phyloP scores from a whole-genome alignment of 2,329 filamentous ascomycete species.

The Stagonosporopsis cucurbitacearum region DNA sequence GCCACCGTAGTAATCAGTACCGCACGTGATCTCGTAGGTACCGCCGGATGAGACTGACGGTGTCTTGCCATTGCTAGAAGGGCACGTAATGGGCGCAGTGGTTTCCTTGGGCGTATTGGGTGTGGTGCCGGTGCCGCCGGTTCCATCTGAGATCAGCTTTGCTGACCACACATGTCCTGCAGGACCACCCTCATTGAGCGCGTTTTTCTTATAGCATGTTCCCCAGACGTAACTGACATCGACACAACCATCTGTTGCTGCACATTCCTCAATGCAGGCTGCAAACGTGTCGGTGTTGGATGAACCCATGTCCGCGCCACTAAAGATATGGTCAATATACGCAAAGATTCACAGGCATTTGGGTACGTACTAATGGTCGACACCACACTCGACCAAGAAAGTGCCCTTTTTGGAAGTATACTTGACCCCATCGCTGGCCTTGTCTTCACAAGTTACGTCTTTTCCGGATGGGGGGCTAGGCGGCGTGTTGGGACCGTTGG shows the following conservation, averaged over 20 bases:
- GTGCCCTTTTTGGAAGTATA: slow-evolving; percentile 13
- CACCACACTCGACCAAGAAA: slow-evolving; percentile 13
- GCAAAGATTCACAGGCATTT: too few species aligned
- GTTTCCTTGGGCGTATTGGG: neutral
- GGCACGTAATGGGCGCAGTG: slow-evolving; percentile 5
- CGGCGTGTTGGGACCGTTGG: neutral
- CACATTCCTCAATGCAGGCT: slow-evolving; percentile 15
- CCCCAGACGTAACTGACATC: slow-evolving; percentile 14
- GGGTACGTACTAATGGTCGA: slow-evolving; percentile 8
- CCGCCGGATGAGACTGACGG: slow-evolving; percentile 9
- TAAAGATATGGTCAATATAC: neutral
- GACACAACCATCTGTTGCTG: slow-evolving; percentile 11
- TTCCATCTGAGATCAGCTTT: slow-evolving; percentile 3
- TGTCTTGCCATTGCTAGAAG: slow-evolving; percentile 10
- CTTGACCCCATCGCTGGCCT: slow-evolving; percentile 12
- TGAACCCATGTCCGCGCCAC: slow-evolving; percentile 12
- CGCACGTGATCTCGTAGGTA: slow-evolving; percentile 15
- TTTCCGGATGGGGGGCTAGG: neutral
- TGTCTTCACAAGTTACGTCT: slow-evolving; percentile 10
- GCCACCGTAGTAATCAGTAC: slow-evolving; percentile 8
- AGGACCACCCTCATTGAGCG: slow-evolving; percentile 10
- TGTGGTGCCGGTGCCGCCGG: slow-evolving; percentile 1
- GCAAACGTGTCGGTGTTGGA: slow-evolving; percentile 10
- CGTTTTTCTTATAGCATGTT: slow-evolving; percentile 13
- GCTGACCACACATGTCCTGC: slow-evolving; percentile 14